A percentile compares a stretch with the other conserved stretches of the same genome.
phyloP scores from a whole-genome alignment of 140 eudicot genomes.

The Anethum foeniculum region DNA sequence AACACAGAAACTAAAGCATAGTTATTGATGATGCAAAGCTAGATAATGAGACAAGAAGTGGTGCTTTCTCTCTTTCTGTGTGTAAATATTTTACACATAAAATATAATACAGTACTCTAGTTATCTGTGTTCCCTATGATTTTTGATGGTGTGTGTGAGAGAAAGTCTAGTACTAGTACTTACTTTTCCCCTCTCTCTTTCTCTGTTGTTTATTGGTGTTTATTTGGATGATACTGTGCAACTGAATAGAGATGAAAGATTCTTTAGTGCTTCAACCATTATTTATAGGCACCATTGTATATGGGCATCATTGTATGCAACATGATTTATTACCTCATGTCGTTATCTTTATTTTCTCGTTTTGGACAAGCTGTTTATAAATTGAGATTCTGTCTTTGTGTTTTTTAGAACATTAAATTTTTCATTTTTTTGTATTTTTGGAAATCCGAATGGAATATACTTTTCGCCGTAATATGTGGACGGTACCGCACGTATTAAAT shows the following conservation, averaged over 20 bases:
- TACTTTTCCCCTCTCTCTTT: not conserved
- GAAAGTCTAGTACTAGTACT: not conserved
- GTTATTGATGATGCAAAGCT: constrained; percentile 1
- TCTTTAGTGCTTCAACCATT: not conserved
- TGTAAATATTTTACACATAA: not conserved
- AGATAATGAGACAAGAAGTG: not conserved
- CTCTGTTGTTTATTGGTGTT: not conserved
- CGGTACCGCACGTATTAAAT: not conserved
- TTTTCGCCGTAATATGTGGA: not conserved
- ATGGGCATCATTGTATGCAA: not conserved
- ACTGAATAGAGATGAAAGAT: not conserved
- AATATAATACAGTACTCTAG: not conserved
- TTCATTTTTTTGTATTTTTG: not conserved
- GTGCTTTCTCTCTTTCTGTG: not conserved
- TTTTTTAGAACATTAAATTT: not conserved
- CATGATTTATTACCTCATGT: not conserved
- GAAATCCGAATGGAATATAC: not conserved
- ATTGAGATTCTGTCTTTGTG: not conserved
- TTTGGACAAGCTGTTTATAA: not conserved
- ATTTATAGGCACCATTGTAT: not conserved
- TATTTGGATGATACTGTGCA: not conserved
- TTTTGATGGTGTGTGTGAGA: not conserved
- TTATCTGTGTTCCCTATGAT: not conserved
- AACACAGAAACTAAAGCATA: not conserved
- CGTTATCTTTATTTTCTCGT: not conserved